Evolutionary conservation across 768 basidiomycete species (phyloP).

Genomic region (Mycena rebaudengoi): DNA sequence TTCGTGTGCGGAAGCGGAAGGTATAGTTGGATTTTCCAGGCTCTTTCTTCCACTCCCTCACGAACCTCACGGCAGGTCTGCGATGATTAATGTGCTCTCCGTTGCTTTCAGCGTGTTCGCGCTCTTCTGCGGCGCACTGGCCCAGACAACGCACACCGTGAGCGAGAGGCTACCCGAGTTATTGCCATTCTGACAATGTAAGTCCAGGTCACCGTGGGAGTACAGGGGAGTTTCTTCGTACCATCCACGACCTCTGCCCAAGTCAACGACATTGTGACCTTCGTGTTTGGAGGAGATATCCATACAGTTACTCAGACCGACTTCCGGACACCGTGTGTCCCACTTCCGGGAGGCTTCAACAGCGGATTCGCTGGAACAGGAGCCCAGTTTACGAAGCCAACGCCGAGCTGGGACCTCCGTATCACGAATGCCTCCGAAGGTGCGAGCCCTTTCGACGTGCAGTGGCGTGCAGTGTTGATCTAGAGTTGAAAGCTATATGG

Average conservation of each 20-base stretch:
- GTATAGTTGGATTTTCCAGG: too few relatives aligned
- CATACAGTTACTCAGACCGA: constrained; percentile 53
- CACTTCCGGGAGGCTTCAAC: constrained; percentile 50
- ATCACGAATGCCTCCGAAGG: constrained; percentile 42
- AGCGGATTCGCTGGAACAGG: constrained; percentile 40
- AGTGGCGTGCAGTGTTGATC: not conserved
- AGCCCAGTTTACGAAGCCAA: constrained; percentile 25
- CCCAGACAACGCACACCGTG: too few relatives aligned
- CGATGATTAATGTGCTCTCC: too few relatives aligned
- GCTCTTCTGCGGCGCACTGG: too few relatives aligned
- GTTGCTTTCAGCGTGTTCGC: too few relatives aligned
- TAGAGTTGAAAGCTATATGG: constrained; percentile 42
- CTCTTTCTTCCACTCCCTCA: too few relatives aligned
- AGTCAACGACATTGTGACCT: constrained; percentile 45
- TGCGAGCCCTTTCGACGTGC: constrained; percentile 21
- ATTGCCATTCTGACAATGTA: too few relatives aligned
- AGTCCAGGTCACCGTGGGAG: constrained; percentile 53
- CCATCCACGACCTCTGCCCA: constrained; percentile 42
- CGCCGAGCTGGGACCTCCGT: constrained; percentile 43
- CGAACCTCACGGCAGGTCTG: too few relatives aligned
- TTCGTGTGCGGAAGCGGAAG: too few relatives aligned
- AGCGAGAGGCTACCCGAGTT: too few relatives aligned
- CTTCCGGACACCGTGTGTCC: constrained; percentile 47
- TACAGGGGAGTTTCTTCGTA: constrained; percentile 49
- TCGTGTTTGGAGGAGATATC: constrained; percentile 46